Base-by-base conservation (phyloP, 345 rosid genomes). In the Salix caprea region DNA sequence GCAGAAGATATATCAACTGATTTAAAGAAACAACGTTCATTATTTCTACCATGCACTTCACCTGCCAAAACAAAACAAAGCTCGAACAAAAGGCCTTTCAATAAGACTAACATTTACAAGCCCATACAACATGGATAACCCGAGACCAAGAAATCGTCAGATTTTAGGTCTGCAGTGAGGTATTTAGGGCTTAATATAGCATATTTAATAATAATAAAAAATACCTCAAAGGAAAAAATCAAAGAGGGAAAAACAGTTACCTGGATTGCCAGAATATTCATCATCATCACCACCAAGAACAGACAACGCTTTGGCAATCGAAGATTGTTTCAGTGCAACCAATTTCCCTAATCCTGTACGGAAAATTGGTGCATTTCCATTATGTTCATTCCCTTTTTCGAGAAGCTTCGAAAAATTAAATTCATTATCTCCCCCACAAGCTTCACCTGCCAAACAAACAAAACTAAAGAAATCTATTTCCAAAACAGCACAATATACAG, bases 291-390 rank as follows among this genome's bases (percentile, higher is more conserved):
- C 37, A 0, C 85, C 84, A 12, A 91, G 87, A 86, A 94, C 84
- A 65, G 92, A 80, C 65, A 82, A 44, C 18, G 98, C 97, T 76
- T 83, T 90, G 12, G 85, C 87, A 26, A 88, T 81, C 18, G 94
- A 94, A 82, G 97, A 88, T 68, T 84, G 88, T 75, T 88, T 89
- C 74, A 86, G 24, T 5, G 78, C 78, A 82, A 89, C 91, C 30
- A 89, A 78, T 66, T 88, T 89, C 52, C 95, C 97, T 62, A 70
- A 85, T 74, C 92, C 97, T 3, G 89, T 87, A 24, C 80, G 89
- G 79, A 91, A 92, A 82, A 86, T 78, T 32, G 97, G 89, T 71
- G 76, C 70, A 44, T 73, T 66, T 65, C 24, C 90, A 11, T 32
- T 60, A 67, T 74, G 28, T 56, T n/a, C 62, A 56, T 56, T 56